Evolutionary conservation across 2,329 filamentous ascomycete genomes (phyloP), one percentile per base, ranked within the genome.

Genomic region (Metarhizium album): DNA sequence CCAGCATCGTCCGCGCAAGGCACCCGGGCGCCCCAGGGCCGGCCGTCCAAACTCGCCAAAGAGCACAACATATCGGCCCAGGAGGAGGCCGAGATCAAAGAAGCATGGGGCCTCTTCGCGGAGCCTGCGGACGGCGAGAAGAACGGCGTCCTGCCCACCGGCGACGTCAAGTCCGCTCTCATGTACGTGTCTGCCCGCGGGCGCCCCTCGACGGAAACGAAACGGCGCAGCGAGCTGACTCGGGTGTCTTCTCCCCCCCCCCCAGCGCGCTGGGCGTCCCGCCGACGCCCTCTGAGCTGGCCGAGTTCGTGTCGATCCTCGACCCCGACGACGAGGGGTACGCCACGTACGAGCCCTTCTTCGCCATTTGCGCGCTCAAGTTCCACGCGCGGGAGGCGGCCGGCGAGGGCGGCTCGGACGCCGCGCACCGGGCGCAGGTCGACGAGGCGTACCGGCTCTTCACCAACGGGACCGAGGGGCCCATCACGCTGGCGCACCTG

Each of bases 21-120:
- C n/a, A n/a, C n/a, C n/a, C n/a, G n/a, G n/a, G n/a, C n/a, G n/a
- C n/a, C n/a, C n/a, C n/a, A n/a, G n/a, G 55, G 62, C 48, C 85
- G 86, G 55, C 82, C 82, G 62, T 95, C 90, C 53, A 94, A 90
- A 67, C 87, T 96, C 60, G 91, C 91, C 29, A 91, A 90, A 70
- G 89, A 95, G 64, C 83, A 96, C 76, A 84, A 90, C 66, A 82
- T 97, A 62, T 84, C 82, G 14, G 85, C 83, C 40, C 81, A 85
- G 56, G 86, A 96, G 69, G 91, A 97, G 70, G 78, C 79, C 58
- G 90, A 96, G 70, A 95, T 98, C 63, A 83, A 82, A 61, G 90
- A 96, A 67, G 90, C 90, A 14, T 97, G 93, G 67, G 75, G 79
- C 22, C 77, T 97, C 7, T 98, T 97, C 66, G 73, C 83, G 1